Evolutionary conservation across 495 filamentous ascomycete species (phyloP), one percentile per base, ranked within the genome.

Genomic region (Daldinia caldariorum): DNA sequence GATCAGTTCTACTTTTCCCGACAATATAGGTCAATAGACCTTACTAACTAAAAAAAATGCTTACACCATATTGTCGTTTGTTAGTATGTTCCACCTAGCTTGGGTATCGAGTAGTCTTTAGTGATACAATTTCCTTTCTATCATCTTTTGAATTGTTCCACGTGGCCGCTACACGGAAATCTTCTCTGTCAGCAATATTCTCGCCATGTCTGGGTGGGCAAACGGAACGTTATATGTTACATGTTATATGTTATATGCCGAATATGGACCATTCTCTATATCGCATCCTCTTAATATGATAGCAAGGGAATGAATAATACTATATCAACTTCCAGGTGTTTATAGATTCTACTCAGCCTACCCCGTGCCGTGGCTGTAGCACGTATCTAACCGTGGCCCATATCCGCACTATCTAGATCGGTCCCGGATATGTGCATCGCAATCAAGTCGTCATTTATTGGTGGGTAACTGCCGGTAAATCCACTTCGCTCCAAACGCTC

Each of bases 381-480:
- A 12, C 4, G 53, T 14, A 26, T 26, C 26, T 26, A 32, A 37
- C 10, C 14, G 53, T 5, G 26, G 29, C 29, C 26, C 26, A 13
- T 35, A 54, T 54, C 14, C 50, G 50, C 29, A 54, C 50, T 12
- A 22, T 50, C 18, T 50, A 32, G 49, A 53, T 53, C 26, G 49
- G 26, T 32, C 29, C 49, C 49, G 49, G 49, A 12, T 9, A 47
- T 47, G 49, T 53, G 14, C 49, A 32, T 18, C 9, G 14, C 26
- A 49, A 58, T 41, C 20, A 18, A 53, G 43, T 26, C n/a, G 34
- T 9, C 55, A 22, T 34, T 53, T 14, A 66, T 66, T 66, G 63
- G 63, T 59, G 22, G 34, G 20, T 32, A 66, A 41, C 45, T 59
- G 35, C 63, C 63, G 63, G 58, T 7, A 31, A 66, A 34, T 43